These are phyloP conservation scores for Diutina rugosa DNA, from an alignment of 1,139 yeast genomes.

Conservation along the genomic window DNA sequence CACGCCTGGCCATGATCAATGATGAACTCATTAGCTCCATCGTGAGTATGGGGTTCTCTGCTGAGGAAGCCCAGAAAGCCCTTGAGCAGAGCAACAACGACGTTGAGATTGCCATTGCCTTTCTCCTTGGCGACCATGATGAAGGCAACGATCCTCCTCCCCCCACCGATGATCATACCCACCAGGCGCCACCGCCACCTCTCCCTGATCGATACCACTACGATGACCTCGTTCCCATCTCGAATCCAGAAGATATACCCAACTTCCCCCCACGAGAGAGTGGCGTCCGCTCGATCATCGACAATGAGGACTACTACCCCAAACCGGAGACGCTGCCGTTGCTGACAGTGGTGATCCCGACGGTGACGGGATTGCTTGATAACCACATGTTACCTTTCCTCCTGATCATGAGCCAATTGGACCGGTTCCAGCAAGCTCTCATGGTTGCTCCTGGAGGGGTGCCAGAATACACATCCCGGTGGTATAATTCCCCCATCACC, in stretches of 20 bases:
- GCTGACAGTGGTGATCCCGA: neutral
- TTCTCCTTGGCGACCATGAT: slow-evolving; percentile 28
- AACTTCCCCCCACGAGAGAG: neutral
- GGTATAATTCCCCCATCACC: neutral
- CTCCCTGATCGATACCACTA: neutral
- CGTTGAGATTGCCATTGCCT: slow-evolving; percentile 41
- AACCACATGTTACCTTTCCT: neutral
- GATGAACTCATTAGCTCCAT: slow-evolving; percentile 8
- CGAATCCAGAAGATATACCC: neutral
- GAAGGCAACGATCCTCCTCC: neutral
- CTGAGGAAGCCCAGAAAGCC: slow-evolving; percentile 30
- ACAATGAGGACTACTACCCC: neutral
- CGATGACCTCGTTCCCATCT: neutral
- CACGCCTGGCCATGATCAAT: neutral
- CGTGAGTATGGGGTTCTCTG: slow-evolving; percentile 51
- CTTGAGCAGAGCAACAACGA: slow-evolving; percentile 29
- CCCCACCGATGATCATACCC: neutral
- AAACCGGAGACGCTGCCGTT: too few relatives aligned
- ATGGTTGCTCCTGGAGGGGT: neutral
- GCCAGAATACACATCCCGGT: neutral
- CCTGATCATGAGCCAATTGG: neutral
- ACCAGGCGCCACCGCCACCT: neutral
- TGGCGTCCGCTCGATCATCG: neutral
- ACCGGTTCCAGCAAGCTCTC: neutral
- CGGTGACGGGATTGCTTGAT: neutral